Conservation (phyloP, 2,329 filamentous ascomycete genomes). For the Neophaeococcomyces aloes region DNA sequence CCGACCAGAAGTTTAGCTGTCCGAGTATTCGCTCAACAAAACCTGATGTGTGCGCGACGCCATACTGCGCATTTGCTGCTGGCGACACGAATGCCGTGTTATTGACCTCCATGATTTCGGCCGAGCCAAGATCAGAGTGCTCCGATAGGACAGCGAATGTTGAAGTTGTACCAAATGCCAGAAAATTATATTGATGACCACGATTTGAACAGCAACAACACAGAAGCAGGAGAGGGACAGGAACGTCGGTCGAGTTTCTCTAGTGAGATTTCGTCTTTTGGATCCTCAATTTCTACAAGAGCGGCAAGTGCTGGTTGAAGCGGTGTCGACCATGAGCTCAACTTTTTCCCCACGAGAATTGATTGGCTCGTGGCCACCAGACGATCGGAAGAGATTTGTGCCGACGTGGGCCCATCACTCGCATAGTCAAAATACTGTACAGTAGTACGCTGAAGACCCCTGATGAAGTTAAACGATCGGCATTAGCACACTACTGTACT, state of each 20-base stretch:
- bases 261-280: too few species aligned
- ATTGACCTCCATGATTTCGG: constrained; percentile 36
- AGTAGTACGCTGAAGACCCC: background rate
- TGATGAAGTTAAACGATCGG: too few species aligned
- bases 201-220: too few species aligned
- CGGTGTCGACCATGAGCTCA: background rate
- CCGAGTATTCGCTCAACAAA: constrained; percentile 14
- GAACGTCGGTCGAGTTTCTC: too few species aligned
- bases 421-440: background rate
- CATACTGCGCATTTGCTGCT: constrained; percentile 50
- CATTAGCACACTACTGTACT: too few species aligned
- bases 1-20: constrained; percentile 49
- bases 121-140: background rate
- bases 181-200: too few species aligned
- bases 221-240: too few species aligned
- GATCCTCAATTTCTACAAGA: too few species aligned
- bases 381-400: background rate
- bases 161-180: too few species aligned
- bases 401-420: constrained; percentile 3
- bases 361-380: too few species aligned
- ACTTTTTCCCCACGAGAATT: constrained; percentile 1
- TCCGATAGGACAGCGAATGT: background rate
- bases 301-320: background rate
- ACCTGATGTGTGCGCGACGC: constrained; percentile 22
- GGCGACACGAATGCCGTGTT: constrained; percentile 59